Evolutionary conservation across 345 rosid species (phyloP), one percentile per base, ranked within the genome.

Genomic region (Heritiera fomes): DNA sequence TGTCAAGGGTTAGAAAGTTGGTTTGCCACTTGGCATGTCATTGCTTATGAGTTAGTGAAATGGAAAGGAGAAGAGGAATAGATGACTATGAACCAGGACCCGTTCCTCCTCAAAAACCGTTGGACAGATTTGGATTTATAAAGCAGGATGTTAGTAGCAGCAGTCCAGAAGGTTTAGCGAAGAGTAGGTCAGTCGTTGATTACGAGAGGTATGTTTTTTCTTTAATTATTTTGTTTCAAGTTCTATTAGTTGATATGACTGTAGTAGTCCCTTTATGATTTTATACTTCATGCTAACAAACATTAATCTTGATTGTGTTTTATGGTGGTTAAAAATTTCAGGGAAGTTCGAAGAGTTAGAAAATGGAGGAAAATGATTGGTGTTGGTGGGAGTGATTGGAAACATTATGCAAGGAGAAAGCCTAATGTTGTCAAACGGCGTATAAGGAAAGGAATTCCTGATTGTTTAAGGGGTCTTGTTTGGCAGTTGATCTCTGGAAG

Each of bases 291-390:
- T 46, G 50, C 67, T 71, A 46, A 12, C 63, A 59, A 34, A 61
- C n/a, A 66, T 32, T 56, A 53, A 76, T 71, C 49, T 73, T 81
- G 79, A 70, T 79, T 68, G 28, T 78, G 61, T 12, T 40, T 70
- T 41, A 38, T 64, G 76, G 79, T 61, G 70, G 49, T 50, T n/a
- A 32, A 53, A 75, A 12, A 14, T 45, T 76, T 82, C 86, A 94
- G 98, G 87, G 97, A 95, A 79, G 93, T 88, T 85, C 89, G 94
- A 87, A 90, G 87, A 79, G 88, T 91, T 61, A 86, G 91, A 81
- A 93, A 92, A 86, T 95, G 98, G 98, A 93, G 98, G 89, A 95
- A 93, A 86, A 95, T 95, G 98, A 95, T 95, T 73, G 98, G 98
- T 64, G 90, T 87, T 59, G 97, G 98, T 61, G 98, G 98, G 61